Percentiles rank a stretch among this genome's conserved stretches.
Evolutionary conservation across 2,329 filamentous ascomycete species (phyloP).

Genomic region (Triangularia verruculosa): DNA sequence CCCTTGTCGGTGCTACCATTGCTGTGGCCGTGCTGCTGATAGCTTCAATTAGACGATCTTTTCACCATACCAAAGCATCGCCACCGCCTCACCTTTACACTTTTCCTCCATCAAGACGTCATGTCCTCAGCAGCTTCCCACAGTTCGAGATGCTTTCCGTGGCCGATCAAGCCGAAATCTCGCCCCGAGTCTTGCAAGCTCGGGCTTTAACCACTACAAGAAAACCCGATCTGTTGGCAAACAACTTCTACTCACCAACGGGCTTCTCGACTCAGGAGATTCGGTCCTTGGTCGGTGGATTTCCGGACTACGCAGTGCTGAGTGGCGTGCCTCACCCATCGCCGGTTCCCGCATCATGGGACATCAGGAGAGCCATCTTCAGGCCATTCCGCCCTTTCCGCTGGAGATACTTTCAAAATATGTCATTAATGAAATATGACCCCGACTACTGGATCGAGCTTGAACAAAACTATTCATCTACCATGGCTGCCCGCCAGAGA

Average conservation of each 20-base stretch:
- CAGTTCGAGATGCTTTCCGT: constrained; percentile 14
- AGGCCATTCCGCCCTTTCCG: constrained; percentile 78
- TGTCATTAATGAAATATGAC: constrained; percentile 79
- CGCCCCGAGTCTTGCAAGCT: constrained; percentile 9
- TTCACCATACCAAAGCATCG: background rate
- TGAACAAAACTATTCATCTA: constrained; percentile 65
- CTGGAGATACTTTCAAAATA: constrained; percentile 86
- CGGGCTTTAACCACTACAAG: constrained; percentile 31
- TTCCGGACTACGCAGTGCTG: constrained; percentile 73
- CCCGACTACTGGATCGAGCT: constrained; percentile 88
- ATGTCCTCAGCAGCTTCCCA: constrained; percentile 16
- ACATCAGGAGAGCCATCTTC: constrained; percentile 64
- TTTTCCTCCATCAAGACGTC: constrained; percentile 23
- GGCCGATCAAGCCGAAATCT: background rate
- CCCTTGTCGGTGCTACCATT: background rate
- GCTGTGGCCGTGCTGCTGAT: background rate
- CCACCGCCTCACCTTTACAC: constrained; percentile 13
- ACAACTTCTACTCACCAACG: constrained; percentile 39
- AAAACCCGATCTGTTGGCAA: constrained; percentile 14
- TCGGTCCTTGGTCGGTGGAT: constrained; percentile 62
- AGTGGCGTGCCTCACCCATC: constrained; percentile 70
- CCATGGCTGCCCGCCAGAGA: constrained; percentile 65
- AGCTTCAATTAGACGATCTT: background rate
- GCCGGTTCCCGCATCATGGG: constrained; percentile 58
- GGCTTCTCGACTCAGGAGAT: constrained; percentile 71